Evolutionary conservation across 129 eudicot genomes (phyloP), one percentile per base, ranked within the genome.

Genomic region (Tagetes erecta): DNA sequence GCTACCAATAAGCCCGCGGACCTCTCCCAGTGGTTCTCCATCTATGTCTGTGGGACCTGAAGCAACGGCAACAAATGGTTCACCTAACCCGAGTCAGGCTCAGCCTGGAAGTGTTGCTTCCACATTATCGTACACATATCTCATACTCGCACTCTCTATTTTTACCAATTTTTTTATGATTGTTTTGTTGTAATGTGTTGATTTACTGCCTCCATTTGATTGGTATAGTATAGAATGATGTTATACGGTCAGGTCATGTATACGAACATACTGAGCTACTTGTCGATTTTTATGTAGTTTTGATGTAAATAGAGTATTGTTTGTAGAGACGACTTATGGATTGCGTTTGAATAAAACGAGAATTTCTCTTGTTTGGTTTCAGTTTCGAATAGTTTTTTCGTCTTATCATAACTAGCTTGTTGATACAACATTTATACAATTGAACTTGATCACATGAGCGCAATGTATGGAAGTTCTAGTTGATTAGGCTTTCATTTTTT

Each of bases 1-100:
- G 12, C 58, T 86, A 39, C 96, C 95, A 33, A 75, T 81, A 42
- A 79, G 76, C 78, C 89, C 86, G 3, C 53, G 56, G 6, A 80
- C 59, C 65, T 52, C 88, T 11, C 75, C 82, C 7, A 80, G 20
- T 6, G 76, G 84, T 65, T 81, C 89, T 47, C 74, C 94, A 45
- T 71, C 90, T 1, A 77, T 81, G 68, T 58, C 80, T 6, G 72
- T 91, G 68, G 84, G 86, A 27, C 97, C 97, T 0, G 90, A 88
- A 78, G 96, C 95, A 20, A 86, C 84, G 11, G 37, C 95, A 2
- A 77, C 65, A 67, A 78, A 60, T 36, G 81, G 81, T 34, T 66
- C 89, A 5, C 82, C 91, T 2, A 37, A 14, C 45, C 51, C 84
- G 13, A 74, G 70, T 34, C 79, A 73, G 53, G 52, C 41, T 57